phyloP scores from a whole-genome alignment of 1,139 yeast genomes.

The Kluyveromyces sp. region DNA sequence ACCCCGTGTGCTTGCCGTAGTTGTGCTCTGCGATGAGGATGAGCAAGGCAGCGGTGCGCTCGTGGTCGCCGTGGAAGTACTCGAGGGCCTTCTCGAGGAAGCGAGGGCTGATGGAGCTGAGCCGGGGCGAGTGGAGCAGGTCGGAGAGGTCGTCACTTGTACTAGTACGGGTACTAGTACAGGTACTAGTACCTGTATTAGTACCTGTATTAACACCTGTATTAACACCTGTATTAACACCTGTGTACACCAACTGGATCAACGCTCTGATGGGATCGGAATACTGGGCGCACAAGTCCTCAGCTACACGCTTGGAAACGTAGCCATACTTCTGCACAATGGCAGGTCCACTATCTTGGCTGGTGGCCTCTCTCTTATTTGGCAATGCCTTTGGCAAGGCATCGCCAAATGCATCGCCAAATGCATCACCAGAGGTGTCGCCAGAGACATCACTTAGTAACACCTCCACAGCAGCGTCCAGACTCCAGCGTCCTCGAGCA shows the following conservation, averaged over 20 bases:
- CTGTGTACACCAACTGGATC: constrained; percentile 14
- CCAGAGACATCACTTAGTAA: too few relatives aligned
- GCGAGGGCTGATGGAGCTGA: constrained; percentile 17
- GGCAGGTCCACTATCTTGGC: constrained; percentile 8
- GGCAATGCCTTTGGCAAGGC: too few relatives aligned
- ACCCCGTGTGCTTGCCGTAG: constrained; percentile 17
- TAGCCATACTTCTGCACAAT: constrained; percentile 15
- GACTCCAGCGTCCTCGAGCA: constrained; percentile 9
- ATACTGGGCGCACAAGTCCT: constrained; percentile 14
- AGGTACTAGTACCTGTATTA: too few relatives aligned
- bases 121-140: too few relatives aligned
- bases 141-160: too few relatives aligned
- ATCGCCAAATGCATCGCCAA: too few relatives aligned
- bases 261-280: constrained; percentile 15
- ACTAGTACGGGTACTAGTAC: too few relatives aligned
- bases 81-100: constrained; percentile 35
- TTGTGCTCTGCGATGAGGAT: constrained; percentile 26
- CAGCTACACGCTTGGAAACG: constrained; percentile 14
- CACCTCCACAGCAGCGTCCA: constrained; percentile 14
- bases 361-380: too few relatives aligned
- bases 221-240: too few relatives aligned
- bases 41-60: constrained; percentile 30
- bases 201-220: too few relatives aligned
- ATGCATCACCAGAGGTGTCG: too few relatives aligned
- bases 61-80: constrained; percentile 37